Evolutionary conservation across 176 grass and related monocot genomes (phyloP).

Genomic region (Hyparrhenia diplandra): DNA sequence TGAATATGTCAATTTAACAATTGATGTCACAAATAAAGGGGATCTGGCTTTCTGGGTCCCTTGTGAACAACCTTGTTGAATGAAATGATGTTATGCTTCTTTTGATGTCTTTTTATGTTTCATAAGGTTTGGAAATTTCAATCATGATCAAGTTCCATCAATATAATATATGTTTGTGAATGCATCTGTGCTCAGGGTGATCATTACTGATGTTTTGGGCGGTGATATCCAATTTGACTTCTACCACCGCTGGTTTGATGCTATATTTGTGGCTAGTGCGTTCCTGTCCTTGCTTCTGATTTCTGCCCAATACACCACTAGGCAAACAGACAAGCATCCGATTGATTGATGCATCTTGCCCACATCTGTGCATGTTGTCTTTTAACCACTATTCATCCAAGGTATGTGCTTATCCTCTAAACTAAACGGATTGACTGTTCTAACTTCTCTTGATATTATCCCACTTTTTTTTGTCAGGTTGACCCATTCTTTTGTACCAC

Average conservation of each 20-base stretch:
- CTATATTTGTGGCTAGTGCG: slow-evolving; percentile 93
- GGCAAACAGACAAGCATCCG: slow-evolving; percentile 92
- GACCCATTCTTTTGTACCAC: slow-evolving; percentile 31
- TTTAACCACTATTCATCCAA: slow-evolving; percentile 41
- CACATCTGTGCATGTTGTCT: slow-evolving; percentile 52
- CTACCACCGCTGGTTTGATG: slow-evolving; percentile 97
- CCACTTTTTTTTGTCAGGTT: slow-evolving; percentile 29
- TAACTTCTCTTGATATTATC: slow-evolving; percentile 14
- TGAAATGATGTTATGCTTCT: slow-evolving; percentile 4
- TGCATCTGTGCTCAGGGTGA: slow-evolving; percentile 54
- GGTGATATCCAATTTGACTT: slow-evolving; percentile 98
- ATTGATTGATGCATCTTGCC: slow-evolving; percentile 64
- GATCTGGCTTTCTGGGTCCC: not conserved
- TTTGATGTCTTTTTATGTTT: not conserved
- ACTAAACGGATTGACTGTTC: not conserved
- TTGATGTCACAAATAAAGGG: not conserved
- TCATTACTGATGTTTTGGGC: slow-evolving; percentile 95
- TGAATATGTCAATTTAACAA: not conserved
- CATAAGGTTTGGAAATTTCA: not conserved
- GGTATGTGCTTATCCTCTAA: slow-evolving; percentile 12
- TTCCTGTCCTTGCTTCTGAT: slow-evolving; percentile 89
- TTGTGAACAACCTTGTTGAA: not conserved
- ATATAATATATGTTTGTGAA: not conserved
- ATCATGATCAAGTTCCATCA: not conserved
- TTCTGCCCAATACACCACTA: slow-evolving; percentile 87